Base-by-base conservation (phyloP, 1,139 yeast species). In the Hyphopichia khmerensis region DNA sequence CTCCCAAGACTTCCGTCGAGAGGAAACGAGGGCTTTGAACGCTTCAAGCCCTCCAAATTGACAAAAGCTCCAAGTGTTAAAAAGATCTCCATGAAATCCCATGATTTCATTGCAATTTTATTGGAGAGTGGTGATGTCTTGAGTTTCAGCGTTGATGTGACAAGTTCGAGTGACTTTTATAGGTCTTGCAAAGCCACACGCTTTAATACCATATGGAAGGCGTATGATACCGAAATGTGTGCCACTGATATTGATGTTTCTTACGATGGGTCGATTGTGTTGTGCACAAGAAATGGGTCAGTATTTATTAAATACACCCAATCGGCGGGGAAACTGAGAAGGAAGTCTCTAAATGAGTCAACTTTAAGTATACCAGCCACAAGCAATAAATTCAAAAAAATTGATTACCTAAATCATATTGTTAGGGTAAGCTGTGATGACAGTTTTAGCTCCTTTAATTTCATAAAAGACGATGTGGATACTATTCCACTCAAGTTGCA, bases 281-380 rank as follows among this genome's bases (percentile, higher is more conserved):
- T 89, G 1, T 79, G 87, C 48, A 85, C 95, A 0, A 62, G 72
- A 31, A 79, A 80, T 43, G 96, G 96, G 0, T 73, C 83, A 10
- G 87, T 80, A 0, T 87, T 72, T 47, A 46, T 65, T 21, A 67
- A 64, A 38, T 51, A 64, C 1, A 51, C 44, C 19, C 57, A 55
- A 33, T 44, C 57, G 6, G 40, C 44, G 7, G 39, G 40, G 19
- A 57, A 49, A 16, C 57, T 55, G 39, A 60, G 68, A 57, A 69
- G 57, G 53, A 74, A 59, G 45, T 64, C 65, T 7, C 62, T 59
- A 60, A 62, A 64, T 24, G 69, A 62, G 29, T 51, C 64, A 37
- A 44, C 59, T 1, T 48, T 63, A 16, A 62, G 68, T 0, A 52
- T 62, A 3, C 56, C 68, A 2, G 47, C 59, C 1, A 45, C 54